Conservation (phyloP, 1,139 yeast genomes). For the Zygosaccharomyces sapae region DNA sequence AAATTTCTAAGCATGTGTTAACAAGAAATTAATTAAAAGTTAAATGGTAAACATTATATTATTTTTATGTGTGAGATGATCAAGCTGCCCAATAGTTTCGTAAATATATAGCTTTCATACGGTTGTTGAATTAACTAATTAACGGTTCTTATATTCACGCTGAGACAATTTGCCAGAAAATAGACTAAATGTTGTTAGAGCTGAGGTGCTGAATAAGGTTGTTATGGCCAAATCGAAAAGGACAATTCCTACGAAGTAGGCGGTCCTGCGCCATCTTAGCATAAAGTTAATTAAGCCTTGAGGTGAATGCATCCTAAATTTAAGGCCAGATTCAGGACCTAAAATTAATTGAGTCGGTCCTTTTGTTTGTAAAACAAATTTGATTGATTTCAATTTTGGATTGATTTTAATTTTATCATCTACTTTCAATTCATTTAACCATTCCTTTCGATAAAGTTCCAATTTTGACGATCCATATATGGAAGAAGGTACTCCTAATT, state of each 20-base stretch:
- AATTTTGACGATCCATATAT: constrained; percentile 14
- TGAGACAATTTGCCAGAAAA: constrained; percentile 5
- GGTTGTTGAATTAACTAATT: background rate
- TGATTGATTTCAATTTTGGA: constrained; percentile 11
- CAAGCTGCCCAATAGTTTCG: too few relatives aligned
- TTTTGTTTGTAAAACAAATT: constrained; percentile 11
- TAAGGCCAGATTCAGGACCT: constrained; percentile 21
- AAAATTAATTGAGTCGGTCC: constrained; percentile 15
- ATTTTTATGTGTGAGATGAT: too few relatives aligned
- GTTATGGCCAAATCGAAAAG: constrained; percentile 22
- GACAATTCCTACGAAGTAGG: constrained; percentile 28
- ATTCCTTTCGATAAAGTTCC: constrained; percentile 19
- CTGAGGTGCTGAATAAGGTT: constrained; percentile 20
- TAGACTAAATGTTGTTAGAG: constrained; percentile 16
- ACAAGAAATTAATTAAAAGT: too few relatives aligned
- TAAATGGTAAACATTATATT: too few relatives aligned
- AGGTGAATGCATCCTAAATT: constrained; percentile 25
- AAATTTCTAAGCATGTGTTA: too few relatives aligned
- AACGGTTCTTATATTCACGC: background rate
- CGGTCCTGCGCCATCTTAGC: constrained; percentile 26
- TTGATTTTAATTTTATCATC: constrained; percentile 20
- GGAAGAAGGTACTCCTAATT: constrained; percentile 11
- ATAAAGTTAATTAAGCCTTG: constrained; percentile 33
- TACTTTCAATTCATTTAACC: constrained; percentile 22
- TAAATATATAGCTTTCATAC: too few relatives aligned